Evolutionary conservation across 164 flowering plant species (phyloP).

Genomic region (Liquidambar formosana): DNA sequence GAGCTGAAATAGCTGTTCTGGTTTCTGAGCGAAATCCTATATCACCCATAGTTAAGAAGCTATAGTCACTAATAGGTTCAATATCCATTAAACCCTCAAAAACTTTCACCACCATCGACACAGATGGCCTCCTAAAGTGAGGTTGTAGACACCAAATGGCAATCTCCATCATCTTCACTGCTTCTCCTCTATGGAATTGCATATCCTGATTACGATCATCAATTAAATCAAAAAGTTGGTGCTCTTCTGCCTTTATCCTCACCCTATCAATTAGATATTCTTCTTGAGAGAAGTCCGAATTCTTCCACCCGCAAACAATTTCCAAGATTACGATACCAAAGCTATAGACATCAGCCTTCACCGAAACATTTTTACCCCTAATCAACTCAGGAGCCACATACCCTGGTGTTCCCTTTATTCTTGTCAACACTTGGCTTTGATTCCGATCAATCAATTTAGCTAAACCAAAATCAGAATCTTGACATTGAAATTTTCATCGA

Average conservation of each 20-base stretch:
- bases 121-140: constrained; percentile 11
- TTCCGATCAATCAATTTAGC: constrained; percentile 15
- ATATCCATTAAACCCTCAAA: constrained; percentile 25
- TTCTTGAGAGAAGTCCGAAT: constrained; percentile 1
- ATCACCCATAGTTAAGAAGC: not conserved
- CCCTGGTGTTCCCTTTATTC: constrained; percentile 22
- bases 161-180: constrained; percentile 10
- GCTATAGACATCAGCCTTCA: constrained; percentile 27
- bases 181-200: constrained; percentile 18
- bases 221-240: constrained; percentile 9
- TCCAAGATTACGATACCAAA: constrained; percentile 15
- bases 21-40: not conserved
- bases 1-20: not conserved
- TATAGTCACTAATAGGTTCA: constrained; percentile 11
- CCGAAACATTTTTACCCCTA: constrained; percentile 8
- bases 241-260: constrained; percentile 11
- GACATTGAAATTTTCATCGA: constrained; percentile 8
- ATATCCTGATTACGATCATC: constrained; percentile 18
- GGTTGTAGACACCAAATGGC: constrained; percentile 19
- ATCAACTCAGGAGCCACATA: constrained; percentile 19
- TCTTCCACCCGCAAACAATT: constrained; percentile 12
- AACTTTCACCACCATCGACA: constrained; percentile 23
- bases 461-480: constrained; percentile 24
- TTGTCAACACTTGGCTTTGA: constrained; percentile 14
- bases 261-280: not conserved